Evolutionary conservation across 2,329 filamentous ascomycete species (phyloP).

Genomic region (Microascus cirrosus): DNA sequence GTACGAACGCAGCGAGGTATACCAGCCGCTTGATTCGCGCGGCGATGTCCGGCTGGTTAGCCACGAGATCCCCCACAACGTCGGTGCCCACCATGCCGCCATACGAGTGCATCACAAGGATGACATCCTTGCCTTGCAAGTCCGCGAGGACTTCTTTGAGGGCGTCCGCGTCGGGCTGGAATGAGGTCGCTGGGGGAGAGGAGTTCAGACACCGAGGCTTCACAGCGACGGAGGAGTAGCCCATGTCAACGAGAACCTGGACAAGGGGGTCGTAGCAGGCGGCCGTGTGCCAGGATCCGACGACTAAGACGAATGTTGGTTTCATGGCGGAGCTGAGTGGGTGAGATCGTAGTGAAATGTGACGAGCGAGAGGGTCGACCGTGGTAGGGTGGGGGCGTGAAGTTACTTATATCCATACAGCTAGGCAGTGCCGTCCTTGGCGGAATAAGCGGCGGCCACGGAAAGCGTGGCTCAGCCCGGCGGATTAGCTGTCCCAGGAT

Average conservation of each 20-base stretch:
- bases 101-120: slow-evolving; percentile 13
- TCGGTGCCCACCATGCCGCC: slow-evolving; percentile 10
- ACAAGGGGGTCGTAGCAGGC: slow-evolving; percentile 5
- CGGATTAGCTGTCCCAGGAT: too few species aligned
- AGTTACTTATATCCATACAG: too few species aligned
- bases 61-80: slow-evolving; percentile 2
- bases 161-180: slow-evolving; percentile 1
- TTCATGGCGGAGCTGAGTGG: slow-evolving; percentile 5
- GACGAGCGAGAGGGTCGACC: too few species aligned
- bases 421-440: too few species aligned
- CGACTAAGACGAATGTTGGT: slow-evolving; percentile 9
- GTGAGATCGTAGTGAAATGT: neutral
- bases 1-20: neutral
- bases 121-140: slow-evolving; percentile 10
- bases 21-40: neutral
- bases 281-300: slow-evolving; percentile 11
- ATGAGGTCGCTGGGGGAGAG: neutral
- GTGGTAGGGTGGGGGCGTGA: too few species aligned
- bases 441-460: too few species aligned
- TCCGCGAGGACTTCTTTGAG: neutral
- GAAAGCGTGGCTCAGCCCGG: too few species aligned
- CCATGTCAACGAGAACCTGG: slow-evolving; percentile 1
- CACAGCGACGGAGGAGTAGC: slow-evolving; percentile 5
- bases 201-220: neutral
- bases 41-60: neutral